Evolutionary conservation across 805 yeast species (phyloP), one percentile per base, ranked within the genome.

Genomic region (Metschnikowia peoriensis): DNA sequence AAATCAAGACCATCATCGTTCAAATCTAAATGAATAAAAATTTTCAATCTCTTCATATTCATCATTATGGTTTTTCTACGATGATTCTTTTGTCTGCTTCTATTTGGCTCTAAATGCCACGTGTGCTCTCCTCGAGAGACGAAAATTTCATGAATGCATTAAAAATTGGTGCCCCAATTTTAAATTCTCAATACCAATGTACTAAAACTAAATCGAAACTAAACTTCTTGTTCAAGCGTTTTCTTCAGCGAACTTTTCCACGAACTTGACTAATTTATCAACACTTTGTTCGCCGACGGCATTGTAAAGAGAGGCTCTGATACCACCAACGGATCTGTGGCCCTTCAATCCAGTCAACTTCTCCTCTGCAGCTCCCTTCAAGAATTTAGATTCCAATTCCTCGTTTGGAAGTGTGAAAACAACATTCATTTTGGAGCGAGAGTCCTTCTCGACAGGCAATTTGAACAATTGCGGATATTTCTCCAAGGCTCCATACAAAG

Each of bases 301-400:
- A 65, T 94, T 93, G 70, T 93, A 92, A 50, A 91, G 75, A 12
- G 97, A 91, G 14, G 96, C 92, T 70, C 99, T 85, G 71, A 94
- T 87, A 32, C 99, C 99, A 47, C 98, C 98, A 42, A 93, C 98
- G 4, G 97, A 89, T 68, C 98, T 83, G 71, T 93, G 98, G 41
- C 99, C 98, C 72, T 91, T 89, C 64, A 93, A 78, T 7, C 97
- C 98, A 6, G 84, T 74, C 56, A 94, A 76, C 1, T 81, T 78
- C 51, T 59, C 65, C 28, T 68, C 80, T 27, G 75, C 78, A 3
- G 97, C 96, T 45, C 77, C 84, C 55, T 81, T 74, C 55, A 93
- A 64, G 71, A 94, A 94, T 54, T 80, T 72, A 6, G 79, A 77
- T 64, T 92, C 97, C 48, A 82, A 68, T 2, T 79, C 89, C 4